These are phyloP conservation scores for Uronychia binucleata DNA, from an alignment of 73 alveolate species.

Conservation along the genomic window DNA sequence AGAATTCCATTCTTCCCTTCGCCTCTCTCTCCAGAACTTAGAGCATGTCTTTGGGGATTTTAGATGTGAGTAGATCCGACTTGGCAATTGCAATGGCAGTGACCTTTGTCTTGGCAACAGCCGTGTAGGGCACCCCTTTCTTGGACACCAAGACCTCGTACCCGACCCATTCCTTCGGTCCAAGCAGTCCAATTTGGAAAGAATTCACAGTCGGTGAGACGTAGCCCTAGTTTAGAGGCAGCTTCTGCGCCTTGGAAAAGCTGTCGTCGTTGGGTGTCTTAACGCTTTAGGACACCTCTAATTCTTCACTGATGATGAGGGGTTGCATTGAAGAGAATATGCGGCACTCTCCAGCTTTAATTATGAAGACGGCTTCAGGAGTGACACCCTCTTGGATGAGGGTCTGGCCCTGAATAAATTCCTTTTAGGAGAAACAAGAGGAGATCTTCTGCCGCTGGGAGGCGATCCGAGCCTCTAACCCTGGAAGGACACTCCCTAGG, in stretches of 20 bases:
- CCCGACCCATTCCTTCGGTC: constrained; percentile 62
- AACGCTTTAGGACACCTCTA: background rate
- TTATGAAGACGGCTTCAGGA: constrained; percentile 34
- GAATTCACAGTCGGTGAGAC: constrained; percentile 46
- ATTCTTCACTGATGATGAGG: constrained; percentile 21
- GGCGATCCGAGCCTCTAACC: constrained; percentile 13
- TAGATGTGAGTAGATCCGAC: constrained; percentile 23
- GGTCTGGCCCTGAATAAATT: constrained; percentile 29
- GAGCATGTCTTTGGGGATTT: constrained; percentile 36
- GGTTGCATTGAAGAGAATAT: constrained; percentile 23
- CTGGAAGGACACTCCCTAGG: constrained; percentile 34
- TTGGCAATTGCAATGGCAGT: constrained; percentile 28
- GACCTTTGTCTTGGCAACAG: constrained; percentile 30
- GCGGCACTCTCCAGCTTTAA: constrained; percentile 27
- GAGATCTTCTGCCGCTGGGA: constrained; percentile 13
- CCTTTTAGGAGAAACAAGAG: constrained; percentile 9
- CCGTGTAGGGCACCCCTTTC: constrained; percentile 49
- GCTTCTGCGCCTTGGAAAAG: constrained; percentile 2
- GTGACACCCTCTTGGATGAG: constrained; percentile 36
- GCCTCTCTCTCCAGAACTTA: constrained; percentile 36
- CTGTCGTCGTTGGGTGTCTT: constrained; percentile 1
- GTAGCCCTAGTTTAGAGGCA: constrained; percentile 42
- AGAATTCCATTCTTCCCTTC: constrained; percentile 29
- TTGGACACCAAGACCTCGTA: constrained; percentile 35
- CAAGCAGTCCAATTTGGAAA: constrained; percentile 53